These are phyloP conservation scores for Phytophthora ohioensis DNA, from an alignment of 352 stramenopile species.

Conservation along the genomic window DNA sequence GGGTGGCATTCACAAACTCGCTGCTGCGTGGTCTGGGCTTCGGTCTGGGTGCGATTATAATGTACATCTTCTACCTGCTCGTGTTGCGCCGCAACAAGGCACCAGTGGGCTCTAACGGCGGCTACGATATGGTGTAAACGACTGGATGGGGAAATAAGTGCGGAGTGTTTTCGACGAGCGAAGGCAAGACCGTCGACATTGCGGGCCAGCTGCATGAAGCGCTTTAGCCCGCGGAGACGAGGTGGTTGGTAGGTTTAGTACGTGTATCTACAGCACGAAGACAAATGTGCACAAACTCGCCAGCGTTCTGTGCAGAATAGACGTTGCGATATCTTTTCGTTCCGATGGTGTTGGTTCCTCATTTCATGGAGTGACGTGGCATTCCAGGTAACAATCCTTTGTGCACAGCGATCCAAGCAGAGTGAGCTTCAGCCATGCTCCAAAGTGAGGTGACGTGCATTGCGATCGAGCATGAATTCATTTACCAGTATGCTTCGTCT, in stretches of 20 bases:
- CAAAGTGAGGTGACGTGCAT: neutral
- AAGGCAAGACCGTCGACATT: conserved; percentile 27
- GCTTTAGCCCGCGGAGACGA: conserved; percentile 21
- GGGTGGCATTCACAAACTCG: conserved; percentile 84
- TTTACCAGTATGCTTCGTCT: conserved; percentile 23
- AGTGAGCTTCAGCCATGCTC: too few species aligned
- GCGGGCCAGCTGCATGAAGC: conserved; percentile 12
- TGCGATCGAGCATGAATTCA: conserved; percentile 29
- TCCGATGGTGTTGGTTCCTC: neutral
- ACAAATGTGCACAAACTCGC: conserved; percentile 39
- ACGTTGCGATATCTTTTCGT: conserved; percentile 45
- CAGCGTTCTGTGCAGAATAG: conserved; percentile 45
- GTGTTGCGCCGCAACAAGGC: conserved; percentile 61
- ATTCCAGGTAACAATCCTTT: conserved; percentile 4
- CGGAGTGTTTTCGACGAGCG: conserved; percentile 30
- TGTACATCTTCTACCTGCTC: conserved; percentile 87
- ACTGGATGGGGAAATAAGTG: conserved; percentile 22
- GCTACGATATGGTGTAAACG: conserved; percentile 85
- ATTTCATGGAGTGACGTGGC: conserved; percentile 7
- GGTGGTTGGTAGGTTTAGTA: conserved; percentile 47
- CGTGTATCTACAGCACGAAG: conserved; percentile 43
- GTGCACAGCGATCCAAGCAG: too few species aligned
- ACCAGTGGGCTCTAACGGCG: conserved; percentile 41
- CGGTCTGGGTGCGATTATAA: conserved; percentile 79
- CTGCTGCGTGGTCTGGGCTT: conserved; percentile 79